Evolutionary conservation across 192 early-diverging fungal genomes (phyloP).

Genomic region (Jimgerdemannia flammicorona): DNA sequence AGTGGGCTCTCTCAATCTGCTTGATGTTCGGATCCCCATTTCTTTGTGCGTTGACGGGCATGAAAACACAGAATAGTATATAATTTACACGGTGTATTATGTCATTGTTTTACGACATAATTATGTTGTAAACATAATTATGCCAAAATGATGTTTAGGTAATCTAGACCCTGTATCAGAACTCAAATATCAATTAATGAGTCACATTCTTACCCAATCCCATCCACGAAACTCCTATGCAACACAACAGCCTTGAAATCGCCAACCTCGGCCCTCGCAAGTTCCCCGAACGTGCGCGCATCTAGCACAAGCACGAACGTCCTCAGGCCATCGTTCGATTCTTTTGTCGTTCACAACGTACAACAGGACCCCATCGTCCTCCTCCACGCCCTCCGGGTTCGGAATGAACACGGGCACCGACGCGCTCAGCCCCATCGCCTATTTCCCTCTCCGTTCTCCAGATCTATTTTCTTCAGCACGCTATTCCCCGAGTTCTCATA

Average conservation of each 20-base stretch:
- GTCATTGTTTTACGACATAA: no score
- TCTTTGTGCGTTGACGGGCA: no score
- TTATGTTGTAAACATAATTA: no score
- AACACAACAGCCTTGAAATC: slow-evolving; percentile 8
- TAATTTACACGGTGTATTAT: no score
- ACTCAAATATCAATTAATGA: no score
- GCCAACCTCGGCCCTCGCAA: slow-evolving; percentile 22
- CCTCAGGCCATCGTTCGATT: background rate
- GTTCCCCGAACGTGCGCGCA: slow-evolving; percentile 23
- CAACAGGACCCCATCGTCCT: slow-evolving; percentile 33
- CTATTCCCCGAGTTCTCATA: slow-evolving; percentile 22
- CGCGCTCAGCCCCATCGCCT: slow-evolving; percentile 25
- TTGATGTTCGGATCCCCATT: no score
- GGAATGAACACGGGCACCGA: slow-evolving; percentile 23
- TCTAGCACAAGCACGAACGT: slow-evolving; percentile 28
- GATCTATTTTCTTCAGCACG: slow-evolving; percentile 29
- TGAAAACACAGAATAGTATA: no score
- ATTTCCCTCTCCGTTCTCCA: slow-evolving; percentile 12
- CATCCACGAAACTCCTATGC: slow-evolving; percentile 23
- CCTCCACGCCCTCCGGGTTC: slow-evolving; percentile 8
- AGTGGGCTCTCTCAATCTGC: no score
- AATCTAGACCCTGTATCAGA: no score
- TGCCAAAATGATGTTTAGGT: no score
- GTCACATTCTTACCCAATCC: slow-evolving; percentile 4
- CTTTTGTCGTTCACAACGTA: slow-evolving; percentile 26